Conservation (phyloP, 352 stramenopile genomes). For the Globisporangium polare region DNA sequence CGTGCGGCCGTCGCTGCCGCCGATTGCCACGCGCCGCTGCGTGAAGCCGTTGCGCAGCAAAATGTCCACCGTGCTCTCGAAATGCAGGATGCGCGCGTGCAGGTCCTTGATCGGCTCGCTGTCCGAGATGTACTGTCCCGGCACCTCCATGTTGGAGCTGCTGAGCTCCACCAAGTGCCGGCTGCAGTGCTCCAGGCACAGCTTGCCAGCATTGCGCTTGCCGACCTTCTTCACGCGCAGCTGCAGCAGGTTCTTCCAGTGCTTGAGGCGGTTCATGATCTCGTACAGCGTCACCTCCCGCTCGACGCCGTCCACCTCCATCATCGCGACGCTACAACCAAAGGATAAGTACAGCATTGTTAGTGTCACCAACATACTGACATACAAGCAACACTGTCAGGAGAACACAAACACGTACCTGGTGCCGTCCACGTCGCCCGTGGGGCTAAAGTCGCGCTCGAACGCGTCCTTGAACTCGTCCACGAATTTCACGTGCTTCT, state of each 20-base stretch:
- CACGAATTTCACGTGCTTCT: conserved; percentile 87
- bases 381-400: neutral
- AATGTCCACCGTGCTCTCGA: conserved; percentile 85
- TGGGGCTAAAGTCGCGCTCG: conserved; percentile 76
- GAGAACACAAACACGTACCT: conserved; percentile 12
- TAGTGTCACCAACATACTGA: neutral
- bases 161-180: conserved; percentile 87
- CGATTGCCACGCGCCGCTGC: conserved; percentile 87
- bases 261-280: conserved; percentile 88
- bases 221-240: conserved; percentile 72
- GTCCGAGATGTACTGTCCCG: conserved; percentile 90
- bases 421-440: conserved; percentile 20
- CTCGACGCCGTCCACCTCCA: conserved; percentile 16
- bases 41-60: conserved; percentile 87
- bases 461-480: conserved; percentile 85
- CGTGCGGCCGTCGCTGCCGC: conserved; percentile 82
- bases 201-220: conserved; percentile 61
- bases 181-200: conserved; percentile 86
- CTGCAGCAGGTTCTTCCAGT: conserved; percentile 89
- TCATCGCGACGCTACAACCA: conserved; percentile 13
- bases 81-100: conserved; percentile 88
- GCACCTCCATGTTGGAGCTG: conserved; percentile 88
- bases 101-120: conserved; percentile 90
- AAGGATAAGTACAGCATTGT: neutral
- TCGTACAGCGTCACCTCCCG: conserved; percentile 62